These are phyloP conservation scores for Pseudopyricularia cyperi DNA, from an alignment of 2,329 filamentous ascomycete species.

Conservation along the genomic window DNA sequence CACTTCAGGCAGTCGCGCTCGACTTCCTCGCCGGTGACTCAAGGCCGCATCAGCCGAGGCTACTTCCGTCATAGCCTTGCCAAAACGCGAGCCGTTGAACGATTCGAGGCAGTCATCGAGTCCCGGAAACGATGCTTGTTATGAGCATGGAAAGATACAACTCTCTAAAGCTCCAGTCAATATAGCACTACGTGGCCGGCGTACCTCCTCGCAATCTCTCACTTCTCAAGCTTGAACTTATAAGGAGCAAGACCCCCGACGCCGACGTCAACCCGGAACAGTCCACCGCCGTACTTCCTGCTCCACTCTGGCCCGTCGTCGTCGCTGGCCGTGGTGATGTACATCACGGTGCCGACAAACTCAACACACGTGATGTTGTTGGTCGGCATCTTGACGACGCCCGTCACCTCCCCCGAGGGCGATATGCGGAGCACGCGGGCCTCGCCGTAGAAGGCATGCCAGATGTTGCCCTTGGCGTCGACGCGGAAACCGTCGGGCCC, in stretches of 20 bases:
- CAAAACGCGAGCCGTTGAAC: no score
- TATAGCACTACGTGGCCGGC: no score
- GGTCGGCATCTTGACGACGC: constrained; percentile 65
- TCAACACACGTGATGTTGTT: constrained; percentile 68
- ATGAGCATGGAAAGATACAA: background rate
- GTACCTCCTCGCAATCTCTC: background rate
- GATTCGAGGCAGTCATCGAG: background rate
- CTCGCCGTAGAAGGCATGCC: constrained; percentile 78
- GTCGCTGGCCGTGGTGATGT: constrained; percentile 64
- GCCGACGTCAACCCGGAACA: constrained; percentile 70
- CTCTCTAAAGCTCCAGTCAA: no score
- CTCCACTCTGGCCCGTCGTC: constrained; percentile 52
- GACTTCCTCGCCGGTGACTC: no score
- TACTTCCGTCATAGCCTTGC: no score
- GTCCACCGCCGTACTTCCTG: constrained; percentile 50
- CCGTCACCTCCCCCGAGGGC: constrained; percentile 53
- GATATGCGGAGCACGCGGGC: constrained; percentile 62
- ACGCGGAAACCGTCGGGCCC: constrained; percentile 77
- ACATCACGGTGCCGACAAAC: constrained; percentile 63
- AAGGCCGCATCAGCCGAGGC: no score
- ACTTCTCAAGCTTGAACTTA: constrained; percentile 41
- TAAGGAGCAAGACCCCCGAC: constrained; percentile 50
- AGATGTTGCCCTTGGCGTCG: constrained; percentile 74
- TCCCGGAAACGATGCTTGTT: no score
- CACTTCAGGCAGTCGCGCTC: background rate